Percentiles rank a stretch among this genome's conserved stretches.
These are phyloP conservation scores for Raffaelea arxii DNA, from an alignment of 2,329 filamentous ascomycete species.

Conservation along the genomic window DNA sequence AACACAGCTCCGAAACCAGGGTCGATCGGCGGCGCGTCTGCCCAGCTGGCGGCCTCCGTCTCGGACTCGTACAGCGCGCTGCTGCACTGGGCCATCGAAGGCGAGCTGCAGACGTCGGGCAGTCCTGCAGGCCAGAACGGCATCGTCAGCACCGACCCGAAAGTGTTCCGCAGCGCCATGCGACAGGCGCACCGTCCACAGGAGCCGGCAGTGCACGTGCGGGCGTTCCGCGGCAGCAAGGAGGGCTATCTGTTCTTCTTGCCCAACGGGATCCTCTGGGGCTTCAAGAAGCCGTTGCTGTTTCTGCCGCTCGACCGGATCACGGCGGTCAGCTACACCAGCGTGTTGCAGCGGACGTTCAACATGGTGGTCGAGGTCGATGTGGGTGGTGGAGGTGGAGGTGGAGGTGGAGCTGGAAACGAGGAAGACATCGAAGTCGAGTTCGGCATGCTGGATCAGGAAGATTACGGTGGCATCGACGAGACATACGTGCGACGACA, in stretches of 20 bases:
- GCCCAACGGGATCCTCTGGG: constrained; percentile 57
- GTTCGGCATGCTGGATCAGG: constrained; percentile 61
- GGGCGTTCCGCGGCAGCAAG: constrained; percentile 57
- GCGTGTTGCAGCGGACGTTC: constrained; percentile 57
- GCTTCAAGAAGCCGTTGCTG: constrained; percentile 58
- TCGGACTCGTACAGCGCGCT: constrained; percentile 50
- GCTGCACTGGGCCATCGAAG: constrained; percentile 51
- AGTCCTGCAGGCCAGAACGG: constrained; percentile 29
- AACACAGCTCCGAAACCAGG: constrained; percentile 51
- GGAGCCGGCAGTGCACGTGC: constrained; percentile 56
- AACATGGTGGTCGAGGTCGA: constrained; percentile 57
- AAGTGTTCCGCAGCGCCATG: constrained; percentile 46
- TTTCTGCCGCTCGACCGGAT: constrained; percentile 54
- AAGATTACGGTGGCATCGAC: constrained; percentile 56
- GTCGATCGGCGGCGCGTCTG: constrained; percentile 40
- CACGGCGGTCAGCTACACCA: constrained; percentile 56
- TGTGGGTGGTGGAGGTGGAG: constrained; percentile 30
- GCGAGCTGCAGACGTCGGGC: constrained; percentile 38
- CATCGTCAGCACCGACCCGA: constrained; percentile 43
- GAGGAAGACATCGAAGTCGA: constrained; percentile 57
- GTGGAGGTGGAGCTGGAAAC: no score
- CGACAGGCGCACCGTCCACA: constrained; percentile 48
- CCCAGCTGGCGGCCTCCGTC: constrained; percentile 39
- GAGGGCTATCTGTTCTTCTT: constrained; percentile 61
- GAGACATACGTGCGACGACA: constrained; percentile 51